A percentile compares a stretch with the other conserved stretches of the same genome.
phyloP scores from a whole-genome alignment of 306 rosid genomes.

The Gastrolobium villosum region DNA sequence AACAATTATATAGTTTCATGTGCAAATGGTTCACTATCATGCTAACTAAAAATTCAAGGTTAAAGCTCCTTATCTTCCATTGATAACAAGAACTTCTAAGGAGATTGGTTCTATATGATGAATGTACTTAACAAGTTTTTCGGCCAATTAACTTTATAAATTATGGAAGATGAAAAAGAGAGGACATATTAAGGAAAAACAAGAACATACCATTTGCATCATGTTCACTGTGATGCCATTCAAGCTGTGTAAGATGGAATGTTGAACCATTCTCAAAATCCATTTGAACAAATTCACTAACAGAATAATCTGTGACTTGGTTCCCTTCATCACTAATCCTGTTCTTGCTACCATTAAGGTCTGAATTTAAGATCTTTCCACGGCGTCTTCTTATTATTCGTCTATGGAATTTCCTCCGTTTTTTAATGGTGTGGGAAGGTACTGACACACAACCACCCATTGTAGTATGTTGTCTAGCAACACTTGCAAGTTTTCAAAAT shows the following conservation, averaged over 20 bases:
- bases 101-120: too few relatives aligned
- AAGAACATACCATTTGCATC: constrained; percentile 65
- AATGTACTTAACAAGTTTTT: too few relatives aligned
- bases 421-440: constrained; percentile 47
- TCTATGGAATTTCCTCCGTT: constrained; percentile 54
- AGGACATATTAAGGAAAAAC: background rate
- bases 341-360: constrained; percentile 56
- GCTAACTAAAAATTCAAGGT: too few relatives aligned
- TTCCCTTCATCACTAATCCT: constrained; percentile 61
- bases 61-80: too few relatives aligned
- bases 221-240: constrained; percentile 82
- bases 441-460: constrained; percentile 94
- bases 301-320: constrained; percentile 72
- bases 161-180: too few relatives aligned
- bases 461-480: constrained; percentile 16
- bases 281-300: constrained; percentile 79
- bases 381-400: constrained; percentile 47
- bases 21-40: too few relatives aligned
- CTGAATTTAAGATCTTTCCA: constrained; percentile 56
- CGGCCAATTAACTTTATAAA: too few relatives aligned
- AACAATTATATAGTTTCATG: too few relatives aligned
- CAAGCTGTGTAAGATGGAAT: constrained; percentile 78
- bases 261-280: constrained; percentile 76
- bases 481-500: background rate
- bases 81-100: too few relatives aligned